Evolutionary conservation across 805 yeast genomes (phyloP).

Genomic region (Metschnikowia peoriensis): DNA sequence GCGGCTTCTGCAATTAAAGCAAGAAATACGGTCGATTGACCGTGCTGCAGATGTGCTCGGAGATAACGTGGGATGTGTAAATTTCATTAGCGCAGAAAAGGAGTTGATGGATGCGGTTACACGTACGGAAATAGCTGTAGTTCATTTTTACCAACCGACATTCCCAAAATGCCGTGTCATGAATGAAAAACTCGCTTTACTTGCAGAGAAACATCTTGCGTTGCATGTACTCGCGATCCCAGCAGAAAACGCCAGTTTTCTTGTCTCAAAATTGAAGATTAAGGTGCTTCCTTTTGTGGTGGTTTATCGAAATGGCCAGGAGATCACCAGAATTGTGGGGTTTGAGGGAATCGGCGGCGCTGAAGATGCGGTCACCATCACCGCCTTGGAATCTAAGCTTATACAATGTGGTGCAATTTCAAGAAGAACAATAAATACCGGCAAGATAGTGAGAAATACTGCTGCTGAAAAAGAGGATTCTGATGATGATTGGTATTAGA

Average conservation of each 20-base stretch:
- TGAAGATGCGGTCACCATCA: slow-evolving; percentile 46
- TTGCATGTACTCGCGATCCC: slow-evolving; percentile 53
- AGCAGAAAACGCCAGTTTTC: slow-evolving; percentile 69
- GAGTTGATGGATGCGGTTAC: slow-evolving; percentile 53
- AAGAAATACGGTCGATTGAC: slow-evolving; percentile 38
- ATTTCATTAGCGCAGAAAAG: slow-evolving; percentile 49
- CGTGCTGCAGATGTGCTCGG: slow-evolving; percentile 25
- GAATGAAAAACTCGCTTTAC: slow-evolving; percentile 42
- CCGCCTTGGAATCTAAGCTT: slow-evolving; percentile 43
- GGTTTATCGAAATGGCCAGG: slow-evolving; percentile 58
- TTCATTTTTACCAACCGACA: slow-evolving; percentile 62
- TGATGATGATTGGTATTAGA: slow-evolving; percentile 17
- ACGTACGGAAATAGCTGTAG: slow-evolving; percentile 31
- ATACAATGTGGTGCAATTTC: slow-evolving; percentile 27
- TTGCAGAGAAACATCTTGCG: slow-evolving; percentile 59
- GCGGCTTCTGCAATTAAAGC: slow-evolving; percentile 56
- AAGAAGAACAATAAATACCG: slow-evolving; percentile 30
- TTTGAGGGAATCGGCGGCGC: slow-evolving; percentile 56
- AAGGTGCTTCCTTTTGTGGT: slow-evolving; percentile 72
- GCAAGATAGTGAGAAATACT: slow-evolving; percentile 18
- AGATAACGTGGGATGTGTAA: slow-evolving; percentile 31
- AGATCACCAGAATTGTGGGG: slow-evolving; percentile 62
- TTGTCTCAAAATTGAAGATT: slow-evolving; percentile 60
- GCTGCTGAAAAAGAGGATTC: slow-evolving; percentile 32
- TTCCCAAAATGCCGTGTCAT: slow-evolving; percentile 61